Base-by-base conservation (phyloP, 441 rosid genomes). In the Rhodomyrtus psidioides region DNA sequence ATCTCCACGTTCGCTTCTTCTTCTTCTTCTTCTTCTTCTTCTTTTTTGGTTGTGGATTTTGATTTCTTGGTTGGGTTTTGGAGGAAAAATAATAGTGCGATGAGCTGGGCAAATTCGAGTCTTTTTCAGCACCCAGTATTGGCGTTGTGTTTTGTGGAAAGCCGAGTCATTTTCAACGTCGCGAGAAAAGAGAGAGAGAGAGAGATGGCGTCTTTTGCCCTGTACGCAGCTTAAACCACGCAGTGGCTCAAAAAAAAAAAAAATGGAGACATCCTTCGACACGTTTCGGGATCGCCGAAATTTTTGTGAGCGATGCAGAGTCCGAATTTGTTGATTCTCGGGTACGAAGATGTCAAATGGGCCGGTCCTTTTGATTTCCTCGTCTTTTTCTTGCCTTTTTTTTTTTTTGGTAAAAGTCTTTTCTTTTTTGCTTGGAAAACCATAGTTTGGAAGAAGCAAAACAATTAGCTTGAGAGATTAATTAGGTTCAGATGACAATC, bases 161-260 rank as follows among this genome's bases (percentile, higher is more conserved):
- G 88, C 53, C 84, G 86, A 91, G 94, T 93, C 91, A 89, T 88
- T 89, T 86, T 89, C 91, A 91, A 89, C 86, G 83, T 75, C 83
- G 87, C 42, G 49, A 84, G 60, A 58, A 53, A 82, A 85, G 86
- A 42, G 27, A 75, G 49, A 65, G 46, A 75, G 82, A 55, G 87
- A 87, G 85, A 89, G 91, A 57, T 92, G 92, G 92, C 94, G 91
- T 94, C 93, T 91, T 93, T 90, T 92, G 93, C 87, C 89, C 89
- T 91, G 92, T 87, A 92, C 90, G 91, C 94, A 87, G 93, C 93
- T 92, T 90, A 87, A 90, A 86, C 86, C 93, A 87, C 94, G 94
- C 91, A 84, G 88, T 85, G 89, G 65, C 92, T 84, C 89, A 27
- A 65, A 59, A 7, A 27, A 27, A 28, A 28, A 49, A 10, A 16